Evolutionary conservation across 768 basidiomycete species (phyloP).

Genomic region (Tylopilus felleus): DNA sequence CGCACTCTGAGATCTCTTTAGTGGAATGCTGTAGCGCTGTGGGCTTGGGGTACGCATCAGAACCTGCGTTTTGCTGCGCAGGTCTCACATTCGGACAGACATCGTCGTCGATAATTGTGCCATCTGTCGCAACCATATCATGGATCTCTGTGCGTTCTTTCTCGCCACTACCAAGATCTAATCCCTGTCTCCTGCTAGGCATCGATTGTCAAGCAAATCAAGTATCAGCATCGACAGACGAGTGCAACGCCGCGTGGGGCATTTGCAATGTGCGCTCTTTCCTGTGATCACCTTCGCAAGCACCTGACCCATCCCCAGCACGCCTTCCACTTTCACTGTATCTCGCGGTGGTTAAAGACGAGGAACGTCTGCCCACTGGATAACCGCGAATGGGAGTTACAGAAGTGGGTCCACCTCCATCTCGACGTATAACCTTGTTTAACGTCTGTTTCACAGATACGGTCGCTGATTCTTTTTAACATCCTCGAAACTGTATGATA

Average conservation of each 20-base stretch:
- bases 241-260: slow-evolving; percentile 98
- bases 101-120: slow-evolving; percentile 99
- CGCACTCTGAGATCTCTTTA: slow-evolving; percentile 30
- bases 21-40: slow-evolving; percentile 99
- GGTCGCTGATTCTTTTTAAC: slow-evolving; percentile 34
- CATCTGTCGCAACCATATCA: slow-evolving; percentile 99
- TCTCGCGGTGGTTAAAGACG: slow-evolving; percentile 98
- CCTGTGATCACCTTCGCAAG: not conserved
- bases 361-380: slow-evolving; percentile 93
- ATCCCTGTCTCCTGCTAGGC: slow-evolving; percentile 47
- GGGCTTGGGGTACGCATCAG: slow-evolving; percentile 86
- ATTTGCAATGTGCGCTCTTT: slow-evolving; percentile 78
- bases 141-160: slow-evolving; percentile 87
- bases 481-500: slow-evolving; percentile 20
- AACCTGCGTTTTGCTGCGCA: not conserved
- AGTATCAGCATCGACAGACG: slow-evolving; percentile 93
- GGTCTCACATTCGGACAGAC: slow-evolving; percentile 46
- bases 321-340: slow-evolving; percentile 99
- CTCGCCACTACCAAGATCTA: not conserved
- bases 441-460: slow-evolving; percentile 29
- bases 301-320: slow-evolving; percentile 51
- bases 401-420: slow-evolving; percentile 64
- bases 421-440: not conserved
- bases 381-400: slow-evolving; percentile 95
- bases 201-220: slow-evolving; percentile 99